phyloP scores from a whole-genome alignment of 345 rosid genomes.

The Laguncularia racemosa region DNA sequence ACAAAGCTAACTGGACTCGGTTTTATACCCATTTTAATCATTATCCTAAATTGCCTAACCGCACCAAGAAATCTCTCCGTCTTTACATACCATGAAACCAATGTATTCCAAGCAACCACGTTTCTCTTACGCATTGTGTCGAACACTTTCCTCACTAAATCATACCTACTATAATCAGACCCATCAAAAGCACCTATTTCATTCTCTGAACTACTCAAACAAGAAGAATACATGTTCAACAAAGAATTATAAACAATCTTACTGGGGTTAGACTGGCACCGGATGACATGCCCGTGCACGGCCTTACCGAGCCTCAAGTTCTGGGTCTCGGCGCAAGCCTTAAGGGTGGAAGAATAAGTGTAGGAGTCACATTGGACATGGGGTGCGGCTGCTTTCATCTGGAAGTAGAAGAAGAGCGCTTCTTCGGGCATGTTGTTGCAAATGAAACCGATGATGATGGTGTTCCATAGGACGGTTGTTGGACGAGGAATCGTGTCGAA shows the following conservation, averaged over 20 bases:
- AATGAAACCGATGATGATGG: conserved; percentile 77
- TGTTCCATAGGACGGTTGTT: conserved; percentile 69
- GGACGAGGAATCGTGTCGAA: conserved; percentile 82
- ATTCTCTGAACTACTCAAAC: conserved; percentile 27
- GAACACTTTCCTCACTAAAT: conserved; percentile 55
- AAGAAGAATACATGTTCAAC: conserved; percentile 69
- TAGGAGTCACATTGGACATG: conserved; percentile 47
- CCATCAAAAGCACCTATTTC: conserved; percentile 1
- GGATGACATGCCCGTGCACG: conserved; percentile 72
- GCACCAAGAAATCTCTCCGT: conserved; percentile 52
- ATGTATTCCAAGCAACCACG: conserved; percentile 76
- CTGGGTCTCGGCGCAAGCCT: conserved; percentile 64
- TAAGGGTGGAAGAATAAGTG: conserved; percentile 80
- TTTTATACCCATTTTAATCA: conserved; percentile 57
- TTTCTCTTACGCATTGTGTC: conserved; percentile 58
- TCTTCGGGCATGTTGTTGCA: conserved; percentile 71
- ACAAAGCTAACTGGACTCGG: conserved; percentile 76
- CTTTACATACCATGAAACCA: conserved; percentile 74
- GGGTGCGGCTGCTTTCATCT: conserved; percentile 50
- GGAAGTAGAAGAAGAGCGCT: conserved; percentile 62
- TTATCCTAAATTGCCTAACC: conserved; percentile 42
- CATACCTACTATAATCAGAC: conserved; percentile 27
- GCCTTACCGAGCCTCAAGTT: conserved; percentile 54
- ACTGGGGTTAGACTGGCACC: conserved; percentile 56
- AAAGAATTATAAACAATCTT: conserved; percentile 70